Evolutionary conservation across 2,329 filamentous ascomycete species (phyloP), one percentile per base, ranked within the genome.

Genomic region (Arachnopeziza araneosa): DNA sequence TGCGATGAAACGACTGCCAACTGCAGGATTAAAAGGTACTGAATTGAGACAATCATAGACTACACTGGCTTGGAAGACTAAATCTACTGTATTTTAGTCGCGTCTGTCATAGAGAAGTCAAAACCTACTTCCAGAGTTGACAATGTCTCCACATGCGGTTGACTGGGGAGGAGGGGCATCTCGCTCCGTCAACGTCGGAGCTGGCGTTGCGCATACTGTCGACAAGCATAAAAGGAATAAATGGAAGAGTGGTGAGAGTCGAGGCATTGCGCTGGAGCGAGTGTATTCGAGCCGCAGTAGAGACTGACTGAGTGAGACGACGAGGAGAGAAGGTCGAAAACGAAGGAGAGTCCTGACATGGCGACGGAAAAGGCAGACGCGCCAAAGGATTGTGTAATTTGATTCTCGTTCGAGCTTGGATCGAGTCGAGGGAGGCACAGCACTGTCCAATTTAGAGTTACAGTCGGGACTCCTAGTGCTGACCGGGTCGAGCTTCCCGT

Each of bases 21-120:
- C 75, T 7, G 74, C 77, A 2, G 71, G 24, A 55, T 78, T 75
- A 64, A 82, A 79, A 0, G 79, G 78, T 7, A 80, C 75, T 24
- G 68, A 76, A 1, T 64, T 72, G 10, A 80, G 69, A 60, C 79
- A 82, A 3, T 72, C 68, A 60, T 74, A 76, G 0, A 72, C 76
- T 7, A 61, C 48, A 51, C 58, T 66, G 14, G 68, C 64, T 19
- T 7, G 12, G 17, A 44, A 44, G 12, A 44, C n/a, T 63, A 56
- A 44, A 63, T 44, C 36, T 44, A 12, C 6, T 17, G 17, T 44
- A 44, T 7, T 44, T n/a, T 44, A 44, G 36, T 44, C 17, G 6
- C 36, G 12, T 5, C 17, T 44, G 3, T 44, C 12, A 14, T 6
- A 4, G 17, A 44, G 10, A 17, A 4, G 10, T 19, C 10, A 44